Percentiles rank a stretch among this genome's conserved stretches.
Conservation (phyloP, 805 yeast genomes). For the Wickerhamiella azymoides region DNA sequence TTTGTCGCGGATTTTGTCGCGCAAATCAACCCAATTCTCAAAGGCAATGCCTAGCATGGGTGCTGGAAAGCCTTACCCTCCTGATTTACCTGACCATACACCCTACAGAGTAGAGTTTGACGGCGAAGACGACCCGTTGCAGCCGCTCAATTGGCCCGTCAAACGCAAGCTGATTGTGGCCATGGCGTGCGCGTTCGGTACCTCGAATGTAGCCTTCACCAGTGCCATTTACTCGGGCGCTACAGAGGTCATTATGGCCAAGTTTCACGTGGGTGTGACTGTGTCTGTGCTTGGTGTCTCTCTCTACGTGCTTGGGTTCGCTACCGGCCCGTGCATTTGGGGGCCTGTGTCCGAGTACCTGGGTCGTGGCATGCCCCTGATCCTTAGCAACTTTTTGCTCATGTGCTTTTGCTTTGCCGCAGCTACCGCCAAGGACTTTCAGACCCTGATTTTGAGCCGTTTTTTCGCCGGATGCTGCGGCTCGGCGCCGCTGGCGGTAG, state of each 20-base stretch:
- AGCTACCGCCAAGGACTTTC: constrained; percentile 67
- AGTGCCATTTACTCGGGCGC: constrained; percentile 64
- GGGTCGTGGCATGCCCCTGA: constrained; percentile 52
- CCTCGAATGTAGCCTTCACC: constrained; percentile 52
- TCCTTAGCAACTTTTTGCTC: constrained; percentile 44
- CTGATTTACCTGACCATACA: constrained; percentile 1
- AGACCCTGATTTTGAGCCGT: constrained; percentile 55
- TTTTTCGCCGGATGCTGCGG: constrained; percentile 74
- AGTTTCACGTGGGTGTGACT: constrained; percentile 47
- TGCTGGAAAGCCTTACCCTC: constrained; percentile 5
- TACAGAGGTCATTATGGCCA: constrained; percentile 6
- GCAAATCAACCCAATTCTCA: background rate
- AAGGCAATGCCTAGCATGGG: constrained; percentile 2
- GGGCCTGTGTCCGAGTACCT: constrained; percentile 75
- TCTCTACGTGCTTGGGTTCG: constrained; percentile 82
- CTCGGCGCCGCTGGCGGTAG: constrained; percentile 73
- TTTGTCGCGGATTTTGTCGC: background rate
- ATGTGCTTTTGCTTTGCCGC: constrained; percentile 52
- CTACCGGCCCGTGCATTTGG: constrained; percentile 83
- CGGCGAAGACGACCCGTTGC: constrained; percentile 46
- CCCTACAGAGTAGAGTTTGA: constrained; percentile 10
- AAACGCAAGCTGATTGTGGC: constrained; percentile 34
- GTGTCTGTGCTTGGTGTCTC: constrained; percentile 70
- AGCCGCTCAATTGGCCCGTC: constrained; percentile 66
- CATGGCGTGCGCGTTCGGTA: constrained; percentile 33